Evolutionary conservation across 495 filamentous ascomycete species (phyloP).

Genomic region (Podospora anserina): DNA sequence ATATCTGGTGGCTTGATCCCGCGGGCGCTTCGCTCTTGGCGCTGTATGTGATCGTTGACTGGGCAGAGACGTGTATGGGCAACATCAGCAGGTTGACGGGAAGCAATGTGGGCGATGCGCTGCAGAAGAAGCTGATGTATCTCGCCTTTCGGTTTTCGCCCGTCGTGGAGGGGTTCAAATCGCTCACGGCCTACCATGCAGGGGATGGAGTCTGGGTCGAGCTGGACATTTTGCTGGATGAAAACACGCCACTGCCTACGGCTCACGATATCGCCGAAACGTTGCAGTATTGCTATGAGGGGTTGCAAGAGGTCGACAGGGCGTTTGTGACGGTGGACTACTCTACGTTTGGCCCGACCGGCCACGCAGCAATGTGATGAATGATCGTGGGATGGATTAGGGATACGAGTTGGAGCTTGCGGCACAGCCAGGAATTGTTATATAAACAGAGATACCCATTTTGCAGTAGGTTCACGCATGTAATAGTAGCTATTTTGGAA

Average conservation of each 20-base stretch:
- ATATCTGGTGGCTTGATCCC: conserved; percentile 51
- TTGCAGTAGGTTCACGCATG: background rate
- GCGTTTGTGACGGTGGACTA: conserved; percentile 50
- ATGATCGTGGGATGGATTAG: no score
- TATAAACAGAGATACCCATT: background rate
- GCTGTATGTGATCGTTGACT: conserved; percentile 50
- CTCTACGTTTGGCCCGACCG: conserved; percentile 20
- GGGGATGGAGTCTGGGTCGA: conserved; percentile 52
- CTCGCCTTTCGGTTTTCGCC: conserved; percentile 46
- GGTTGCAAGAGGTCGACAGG: conserved; percentile 46
- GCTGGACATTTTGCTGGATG: conserved; percentile 45
- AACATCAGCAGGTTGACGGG: conserved; percentile 47
- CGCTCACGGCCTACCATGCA: conserved; percentile 45
- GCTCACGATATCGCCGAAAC: conserved; percentile 52
- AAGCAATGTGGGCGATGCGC: conserved; percentile 30
- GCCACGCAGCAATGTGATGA: conserved; percentile 7
- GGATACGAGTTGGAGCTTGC: background rate
- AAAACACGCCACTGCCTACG: conserved; percentile 37
- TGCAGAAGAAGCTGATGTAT: conserved; percentile 44
- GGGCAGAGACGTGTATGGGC: conserved; percentile 44
- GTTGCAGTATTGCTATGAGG: conserved; percentile 46
- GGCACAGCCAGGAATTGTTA: background rate
- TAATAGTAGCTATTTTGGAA: background rate
- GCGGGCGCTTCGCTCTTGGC: conserved; percentile 45
- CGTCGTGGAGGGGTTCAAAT: conserved; percentile 46